Evolutionary conservation across 441 rosid genomes (phyloP).

Genomic region (Mallotus japonicus): DNA sequence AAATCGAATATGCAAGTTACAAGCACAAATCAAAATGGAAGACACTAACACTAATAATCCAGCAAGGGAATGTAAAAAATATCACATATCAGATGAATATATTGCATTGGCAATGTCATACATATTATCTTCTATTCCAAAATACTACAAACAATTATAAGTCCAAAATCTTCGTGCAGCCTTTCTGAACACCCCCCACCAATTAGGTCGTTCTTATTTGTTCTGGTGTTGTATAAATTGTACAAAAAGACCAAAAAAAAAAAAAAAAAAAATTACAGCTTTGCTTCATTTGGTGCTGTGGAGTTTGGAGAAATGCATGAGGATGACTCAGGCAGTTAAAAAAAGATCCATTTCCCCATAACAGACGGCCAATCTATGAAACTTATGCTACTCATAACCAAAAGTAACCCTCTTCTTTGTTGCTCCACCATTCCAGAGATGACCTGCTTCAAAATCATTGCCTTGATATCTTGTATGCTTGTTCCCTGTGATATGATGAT

Average conservation of each 20-base stretch:
- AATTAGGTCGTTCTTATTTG: background rate
- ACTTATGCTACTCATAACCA: conserved; percentile 28
- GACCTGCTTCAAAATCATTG: conserved; percentile 30
- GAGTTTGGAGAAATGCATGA: background rate
- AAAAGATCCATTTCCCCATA: background rate
- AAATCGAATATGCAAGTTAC: no score
- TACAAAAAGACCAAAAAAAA: background rate
- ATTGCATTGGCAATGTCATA: background rate
- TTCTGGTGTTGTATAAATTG: conserved; percentile 5
- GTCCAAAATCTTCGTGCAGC: background rate
- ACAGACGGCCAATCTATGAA: background rate
- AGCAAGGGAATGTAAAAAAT: no score
- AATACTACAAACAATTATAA: background rate
- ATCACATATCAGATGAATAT: background rate
- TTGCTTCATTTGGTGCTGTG: background rate
- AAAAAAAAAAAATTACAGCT: background rate
- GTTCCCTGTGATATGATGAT: conserved; percentile 30
- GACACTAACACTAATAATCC: no score
- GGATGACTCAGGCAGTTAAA: background rate
- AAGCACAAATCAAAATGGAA: no score
- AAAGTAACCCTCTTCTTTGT: conserved; percentile 44
- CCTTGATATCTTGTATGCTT: conserved; percentile 40
- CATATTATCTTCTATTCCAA: background rate
- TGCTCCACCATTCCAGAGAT: conserved; percentile 28
- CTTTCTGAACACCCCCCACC: background rate